These are phyloP conservation scores for Pyrenopolyporus hunteri DNA, from an alignment of 495 filamentous ascomycete species.

Conservation along the genomic window DNA sequence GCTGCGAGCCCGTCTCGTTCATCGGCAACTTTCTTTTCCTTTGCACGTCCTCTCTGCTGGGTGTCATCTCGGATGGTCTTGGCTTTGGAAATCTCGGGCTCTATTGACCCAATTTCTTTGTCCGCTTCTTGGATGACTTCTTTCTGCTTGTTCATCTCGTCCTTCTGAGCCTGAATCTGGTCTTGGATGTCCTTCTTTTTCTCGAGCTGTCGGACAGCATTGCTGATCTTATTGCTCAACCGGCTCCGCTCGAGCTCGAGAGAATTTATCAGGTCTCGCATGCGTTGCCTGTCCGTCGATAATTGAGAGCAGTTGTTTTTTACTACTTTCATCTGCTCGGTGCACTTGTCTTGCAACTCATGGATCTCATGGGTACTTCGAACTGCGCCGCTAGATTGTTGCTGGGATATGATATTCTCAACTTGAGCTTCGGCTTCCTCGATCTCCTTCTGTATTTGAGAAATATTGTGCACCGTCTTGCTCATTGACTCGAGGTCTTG, in stretches of 20 bases:
- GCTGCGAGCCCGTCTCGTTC: conserved; percentile 72
- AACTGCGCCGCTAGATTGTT: conserved; percentile 65
- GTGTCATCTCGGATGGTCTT: conserved; percentile 77
- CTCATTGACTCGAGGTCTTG: conserved; percentile 76
- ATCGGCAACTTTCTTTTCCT: conserved; percentile 75
- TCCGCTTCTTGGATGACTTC: conserved; percentile 70
- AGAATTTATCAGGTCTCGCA: conserved; percentile 66
- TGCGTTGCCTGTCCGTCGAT: conserved; percentile 70
- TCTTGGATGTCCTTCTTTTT: conserved; percentile 70
- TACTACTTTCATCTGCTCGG: conserved; percentile 68
- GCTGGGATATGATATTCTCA: conserved; percentile 69
- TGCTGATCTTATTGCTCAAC: conserved; percentile 69
- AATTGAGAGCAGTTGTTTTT: conserved; percentile 69
- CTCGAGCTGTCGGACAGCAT: conserved; percentile 74
- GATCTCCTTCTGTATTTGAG: conserved; percentile 73
- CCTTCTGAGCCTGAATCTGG: conserved; percentile 75
- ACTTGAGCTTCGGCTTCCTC: conserved; percentile 71
- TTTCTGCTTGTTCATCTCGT: conserved; percentile 68
- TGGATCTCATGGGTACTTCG: conserved; percentile 84
- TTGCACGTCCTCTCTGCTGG: conserved; percentile 69
- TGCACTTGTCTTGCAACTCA: conserved; percentile 68
- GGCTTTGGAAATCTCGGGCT: conserved; percentile 75
- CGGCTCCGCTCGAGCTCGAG: conserved; percentile 77
- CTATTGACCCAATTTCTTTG: conserved; percentile 68
- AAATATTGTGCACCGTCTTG: conserved; percentile 77